Conservation (phyloP, 2,329 filamentous ascomycete genomes). For the Beauveria medogensis region DNA sequence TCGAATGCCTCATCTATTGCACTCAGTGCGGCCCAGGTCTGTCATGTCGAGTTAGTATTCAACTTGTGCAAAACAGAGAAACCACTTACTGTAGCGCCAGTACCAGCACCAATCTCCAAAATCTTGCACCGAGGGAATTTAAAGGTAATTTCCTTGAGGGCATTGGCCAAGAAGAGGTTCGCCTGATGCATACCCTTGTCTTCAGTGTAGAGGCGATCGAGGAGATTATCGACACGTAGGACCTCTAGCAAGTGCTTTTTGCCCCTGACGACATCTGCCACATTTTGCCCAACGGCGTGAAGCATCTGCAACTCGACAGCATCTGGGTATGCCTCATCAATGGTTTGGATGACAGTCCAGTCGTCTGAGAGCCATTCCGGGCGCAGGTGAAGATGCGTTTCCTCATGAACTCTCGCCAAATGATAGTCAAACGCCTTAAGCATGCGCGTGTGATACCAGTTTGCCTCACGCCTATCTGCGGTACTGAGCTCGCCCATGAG, state of each 20-base stretch:
- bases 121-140: slow-evolving; percentile 11
- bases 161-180: slow-evolving; percentile 11
- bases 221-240: slow-evolving; percentile 12
- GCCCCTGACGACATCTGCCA: slow-evolving; percentile 9
- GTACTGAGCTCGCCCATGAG: neutral
- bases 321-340: slow-evolving; percentile 7
- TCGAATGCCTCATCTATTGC: neutral
- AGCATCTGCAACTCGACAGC: slow-evolving; percentile 12
- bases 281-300: slow-evolving; percentile 12
- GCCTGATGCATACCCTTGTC: slow-evolving; percentile 9
- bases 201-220: slow-evolving; percentile 14
- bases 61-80: too few relatives aligned
- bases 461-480: neutral
- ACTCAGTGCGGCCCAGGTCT: neutral
- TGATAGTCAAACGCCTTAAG: neutral
- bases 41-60: neutral
- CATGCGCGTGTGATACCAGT: neutral
- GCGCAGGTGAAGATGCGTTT: neutral
- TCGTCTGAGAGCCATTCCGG: neutral
- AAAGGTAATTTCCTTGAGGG: slow-evolving; percentile 11
- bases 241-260: slow-evolving; percentile 13
- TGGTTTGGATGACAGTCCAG: neutral
- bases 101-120: slow-evolving; percentile 12
- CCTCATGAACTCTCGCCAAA: neutral
- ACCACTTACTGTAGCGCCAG: neutral